These are phyloP conservation scores for Aspergillus sp. DNA, from an alignment of 2,329 filamentous ascomycete genomes.

Conservation along the genomic window DNA sequence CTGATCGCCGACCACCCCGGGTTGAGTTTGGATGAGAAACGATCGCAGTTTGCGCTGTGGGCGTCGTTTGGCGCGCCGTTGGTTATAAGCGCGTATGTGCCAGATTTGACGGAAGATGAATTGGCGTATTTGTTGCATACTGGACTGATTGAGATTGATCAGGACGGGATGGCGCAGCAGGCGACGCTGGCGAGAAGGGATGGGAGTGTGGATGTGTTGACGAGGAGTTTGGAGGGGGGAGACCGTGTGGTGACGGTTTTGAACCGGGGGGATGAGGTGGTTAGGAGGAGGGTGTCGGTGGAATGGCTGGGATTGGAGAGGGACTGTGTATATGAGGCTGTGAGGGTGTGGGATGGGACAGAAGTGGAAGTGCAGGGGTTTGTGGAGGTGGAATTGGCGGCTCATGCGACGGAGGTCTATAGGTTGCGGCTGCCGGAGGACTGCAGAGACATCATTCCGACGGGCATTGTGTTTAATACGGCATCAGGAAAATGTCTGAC, in stretches of 20 bases:
- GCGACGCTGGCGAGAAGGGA: constrained; percentile 50
- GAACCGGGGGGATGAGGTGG: constrained; percentile 40
- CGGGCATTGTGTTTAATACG: constrained; percentile 53
- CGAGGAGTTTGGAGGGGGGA: constrained; percentile 48
- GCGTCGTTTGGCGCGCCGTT: constrained; percentile 50
- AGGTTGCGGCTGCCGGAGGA: constrained; percentile 38
- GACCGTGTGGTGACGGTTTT: constrained; percentile 50
- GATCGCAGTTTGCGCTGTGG: constrained; percentile 54
- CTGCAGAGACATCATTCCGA: constrained; percentile 37
- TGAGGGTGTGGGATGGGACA: constrained; percentile 47
- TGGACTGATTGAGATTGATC: constrained; percentile 45
- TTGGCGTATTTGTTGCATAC: constrained; percentile 41
- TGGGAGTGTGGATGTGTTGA: constrained; percentile 46
- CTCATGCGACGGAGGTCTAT: constrained; percentile 45
- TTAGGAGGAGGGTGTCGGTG: constrained; percentile 33
- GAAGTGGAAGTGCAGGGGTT: constrained; percentile 20
- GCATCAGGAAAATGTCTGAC: constrained; percentile 47
- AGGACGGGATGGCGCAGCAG: constrained; percentile 45
- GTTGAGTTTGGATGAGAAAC: constrained; percentile 44
- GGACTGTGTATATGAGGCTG: constrained; percentile 32
- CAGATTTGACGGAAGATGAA: constrained; percentile 34
- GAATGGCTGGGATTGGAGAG: constrained; percentile 37
- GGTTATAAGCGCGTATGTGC: constrained; percentile 49
- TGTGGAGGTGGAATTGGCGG: constrained; percentile 31
- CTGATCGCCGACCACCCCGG: constrained; percentile 50